These are phyloP conservation scores for Teunomyces panamensis DNA, from an alignment of 805 yeast genomes.

Conservation along the genomic window DNA sequence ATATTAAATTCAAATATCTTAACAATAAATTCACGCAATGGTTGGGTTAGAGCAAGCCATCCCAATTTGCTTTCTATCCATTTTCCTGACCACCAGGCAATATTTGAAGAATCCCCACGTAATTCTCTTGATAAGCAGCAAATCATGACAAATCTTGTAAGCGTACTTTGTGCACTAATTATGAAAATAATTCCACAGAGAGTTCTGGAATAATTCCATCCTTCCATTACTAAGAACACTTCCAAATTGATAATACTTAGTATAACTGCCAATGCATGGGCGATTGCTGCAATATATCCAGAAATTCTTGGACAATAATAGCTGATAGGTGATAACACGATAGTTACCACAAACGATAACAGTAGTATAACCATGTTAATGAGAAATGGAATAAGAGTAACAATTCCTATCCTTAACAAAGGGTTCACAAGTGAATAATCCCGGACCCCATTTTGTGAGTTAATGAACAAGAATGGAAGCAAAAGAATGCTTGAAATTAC, in stretches of 20 bases:
- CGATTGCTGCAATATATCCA: constrained; percentile 33
- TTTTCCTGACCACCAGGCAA: constrained; percentile 56
- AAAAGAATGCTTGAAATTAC: constrained; percentile 16
- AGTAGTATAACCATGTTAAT: constrained; percentile 33
- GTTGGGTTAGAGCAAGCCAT: constrained; percentile 38
- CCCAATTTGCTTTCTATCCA: constrained; percentile 44
- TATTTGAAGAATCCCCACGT: constrained; percentile 36
- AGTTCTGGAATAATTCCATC: constrained; percentile 39
- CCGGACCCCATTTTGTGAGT: constrained; percentile 80
- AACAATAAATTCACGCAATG: constrained; percentile 44
- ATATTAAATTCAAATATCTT: constrained; percentile 44
- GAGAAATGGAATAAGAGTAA: constrained; percentile 49
- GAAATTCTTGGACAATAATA: constrained; percentile 25
- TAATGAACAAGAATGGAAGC: constrained; percentile 74
- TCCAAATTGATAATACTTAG: constrained; percentile 34
- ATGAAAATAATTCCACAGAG: constrained; percentile 39
- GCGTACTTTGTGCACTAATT: constrained; percentile 33
- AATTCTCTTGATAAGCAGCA: constrained; percentile 41
- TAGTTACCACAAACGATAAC: constrained; percentile 32
- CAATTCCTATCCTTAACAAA: constrained; percentile 55
- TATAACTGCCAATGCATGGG: constrained; percentile 35
- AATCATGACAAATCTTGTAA: constrained; percentile 30
- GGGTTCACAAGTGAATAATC: constrained; percentile 42
- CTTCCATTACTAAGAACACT: constrained; percentile 38
- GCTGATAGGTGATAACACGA: constrained; percentile 35